Conservation (phyloP, 345 rosid species). For the Populus nigra region DNA sequence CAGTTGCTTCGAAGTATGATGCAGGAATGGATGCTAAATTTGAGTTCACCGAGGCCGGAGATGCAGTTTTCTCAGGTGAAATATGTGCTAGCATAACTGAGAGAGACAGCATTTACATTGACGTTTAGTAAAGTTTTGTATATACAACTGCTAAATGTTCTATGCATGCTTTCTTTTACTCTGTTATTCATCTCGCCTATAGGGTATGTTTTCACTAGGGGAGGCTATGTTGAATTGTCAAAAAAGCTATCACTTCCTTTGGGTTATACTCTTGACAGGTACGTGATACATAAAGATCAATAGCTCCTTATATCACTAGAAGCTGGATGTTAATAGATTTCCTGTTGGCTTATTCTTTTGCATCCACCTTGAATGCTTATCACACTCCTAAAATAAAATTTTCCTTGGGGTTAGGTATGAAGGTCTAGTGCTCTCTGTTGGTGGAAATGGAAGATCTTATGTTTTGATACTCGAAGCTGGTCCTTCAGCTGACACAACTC, state of each 20-base stretch:
- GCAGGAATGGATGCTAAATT: slow-evolving; percentile 95
- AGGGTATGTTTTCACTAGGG: slow-evolving; percentile 91
- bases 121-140: no score
- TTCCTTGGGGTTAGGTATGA: slow-evolving; percentile 56
- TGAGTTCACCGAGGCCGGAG: slow-evolving; percentile 74
- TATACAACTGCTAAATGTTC: not conserved
- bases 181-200: slow-evolving; percentile 16
- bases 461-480: slow-evolving; percentile 94
- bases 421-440: slow-evolving; percentile 88
- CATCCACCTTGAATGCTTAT: not conserved
- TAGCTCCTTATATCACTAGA: not conserved
- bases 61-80: slow-evolving; percentile 86
- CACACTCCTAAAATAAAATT: not conserved
- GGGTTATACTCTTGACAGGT: slow-evolving; percentile 93
- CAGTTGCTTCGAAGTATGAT: slow-evolving; percentile 73
- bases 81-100: not conserved
- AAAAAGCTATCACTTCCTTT: slow-evolving; percentile 73
- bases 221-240: slow-evolving; percentile 89
- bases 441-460: slow-evolving; percentile 95
- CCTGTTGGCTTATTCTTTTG: not conserved
- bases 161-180: not conserved
- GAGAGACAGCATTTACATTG: no score
- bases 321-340: not conserved
- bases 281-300: slow-evolving; percentile 7
- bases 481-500: slow-evolving; percentile 79